Percentiles rank a stretch among this genome's conserved stretches.
These are phyloP conservation scores for Kewa caespitosa DNA, from an alignment of 179 eudicot genomes.

Conservation along the genomic window DNA sequence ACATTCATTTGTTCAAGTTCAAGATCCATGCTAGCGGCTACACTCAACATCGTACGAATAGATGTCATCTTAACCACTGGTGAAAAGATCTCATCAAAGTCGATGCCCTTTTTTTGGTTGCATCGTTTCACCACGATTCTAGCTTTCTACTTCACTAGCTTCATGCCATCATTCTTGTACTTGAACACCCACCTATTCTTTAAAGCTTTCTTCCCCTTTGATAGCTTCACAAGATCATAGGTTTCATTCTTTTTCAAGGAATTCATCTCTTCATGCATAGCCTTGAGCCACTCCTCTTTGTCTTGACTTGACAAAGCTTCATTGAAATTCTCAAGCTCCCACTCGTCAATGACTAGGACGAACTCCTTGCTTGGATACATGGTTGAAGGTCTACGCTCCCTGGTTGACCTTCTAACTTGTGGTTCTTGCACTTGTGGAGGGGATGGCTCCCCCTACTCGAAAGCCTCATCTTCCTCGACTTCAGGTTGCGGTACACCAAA, in stretches of 20 bases:
- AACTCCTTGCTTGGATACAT: not conserved
- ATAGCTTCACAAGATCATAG: not conserved
- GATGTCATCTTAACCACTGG: not conserved
- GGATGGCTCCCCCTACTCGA: not conserved
- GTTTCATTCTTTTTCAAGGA: not conserved
- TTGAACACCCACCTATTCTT: constrained; percentile 1
- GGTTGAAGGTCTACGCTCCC: not conserved
- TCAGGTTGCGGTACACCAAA: not conserved
- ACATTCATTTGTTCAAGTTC: not conserved
- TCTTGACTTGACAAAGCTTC: not conserved
- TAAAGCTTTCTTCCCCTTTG: not conserved
- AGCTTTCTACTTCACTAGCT: not conserved
- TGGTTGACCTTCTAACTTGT: not conserved
- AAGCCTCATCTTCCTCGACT: not conserved
- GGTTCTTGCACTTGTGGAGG: not conserved
- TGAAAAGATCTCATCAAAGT: not conserved
- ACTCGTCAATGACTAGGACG: not conserved
- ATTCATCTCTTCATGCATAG: not conserved
- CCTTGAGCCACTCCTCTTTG: not conserved
- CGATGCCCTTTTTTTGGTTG: not conserved
- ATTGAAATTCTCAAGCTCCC: not conserved
- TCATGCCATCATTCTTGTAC: not conserved
- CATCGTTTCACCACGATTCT: not conserved
- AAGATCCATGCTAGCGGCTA: not conserved
- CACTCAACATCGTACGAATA: not conserved